Evolutionary conservation across 2,329 filamentous ascomycete species (phyloP).

Genomic region (Fusarium nematophilum): DNA sequence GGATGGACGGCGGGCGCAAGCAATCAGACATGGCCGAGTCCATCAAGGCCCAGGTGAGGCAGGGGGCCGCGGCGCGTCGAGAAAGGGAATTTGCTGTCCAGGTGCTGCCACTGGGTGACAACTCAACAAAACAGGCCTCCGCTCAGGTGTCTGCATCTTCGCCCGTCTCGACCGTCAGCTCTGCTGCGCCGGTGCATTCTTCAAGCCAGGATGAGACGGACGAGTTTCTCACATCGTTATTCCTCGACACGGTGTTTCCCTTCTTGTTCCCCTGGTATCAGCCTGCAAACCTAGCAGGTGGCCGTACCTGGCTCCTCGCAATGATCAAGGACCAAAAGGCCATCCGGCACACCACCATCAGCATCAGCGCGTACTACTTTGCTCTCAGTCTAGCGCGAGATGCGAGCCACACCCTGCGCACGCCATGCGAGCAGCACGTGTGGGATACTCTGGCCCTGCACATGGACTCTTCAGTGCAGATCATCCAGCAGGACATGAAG

Average conservation of each 20-base stretch:
- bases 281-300: no score
- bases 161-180: no score
- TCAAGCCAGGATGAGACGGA: background rate
- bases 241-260: background rate
- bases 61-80: constrained; percentile 1
- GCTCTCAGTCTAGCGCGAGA: no score
- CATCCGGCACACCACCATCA: background rate
- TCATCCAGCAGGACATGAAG: no score
- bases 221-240: background rate
- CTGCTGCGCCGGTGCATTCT: background rate
- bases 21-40: background rate
- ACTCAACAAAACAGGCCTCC: no score
- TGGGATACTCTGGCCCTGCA: no score
- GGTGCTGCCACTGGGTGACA: background rate
- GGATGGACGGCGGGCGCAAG: no score
- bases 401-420: no score
- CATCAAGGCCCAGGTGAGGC: background rate
- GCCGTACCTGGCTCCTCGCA: background rate
- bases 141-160: no score
- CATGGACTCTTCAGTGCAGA: no score
- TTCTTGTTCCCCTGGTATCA: constrained; percentile 4
- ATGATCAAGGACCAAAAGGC: background rate
- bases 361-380: constrained; percentile 1
- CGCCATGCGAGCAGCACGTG: no score
- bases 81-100: background rate